Evolutionary conservation across 192 early-diverging fungal species (phyloP).

Genomic region (Coemansia javaensis): DNA sequence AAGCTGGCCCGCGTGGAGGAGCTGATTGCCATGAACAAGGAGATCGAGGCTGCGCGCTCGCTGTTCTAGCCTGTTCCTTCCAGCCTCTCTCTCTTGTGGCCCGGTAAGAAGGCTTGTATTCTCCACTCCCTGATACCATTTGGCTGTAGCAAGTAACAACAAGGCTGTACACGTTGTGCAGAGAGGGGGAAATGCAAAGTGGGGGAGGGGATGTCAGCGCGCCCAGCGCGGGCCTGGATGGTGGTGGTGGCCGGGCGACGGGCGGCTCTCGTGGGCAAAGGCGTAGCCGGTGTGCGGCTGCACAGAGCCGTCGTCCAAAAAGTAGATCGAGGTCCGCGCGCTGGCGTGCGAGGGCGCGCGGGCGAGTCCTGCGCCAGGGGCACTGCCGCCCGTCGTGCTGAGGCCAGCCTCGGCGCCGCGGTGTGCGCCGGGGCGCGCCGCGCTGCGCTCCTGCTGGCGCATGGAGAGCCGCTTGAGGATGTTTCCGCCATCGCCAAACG

Average conservation of each 20-base stretch:
- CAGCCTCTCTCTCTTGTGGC: too few species aligned
- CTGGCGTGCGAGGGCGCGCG: slow-evolving; percentile 11
- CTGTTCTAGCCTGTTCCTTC: slow-evolving; percentile 32
- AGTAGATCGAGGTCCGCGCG: slow-evolving; percentile 40
- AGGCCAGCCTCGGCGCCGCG: background rate
- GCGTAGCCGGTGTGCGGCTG: slow-evolving; percentile 45
- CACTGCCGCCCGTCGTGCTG: too few species aligned
- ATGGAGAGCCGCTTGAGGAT: slow-evolving; percentile 32
- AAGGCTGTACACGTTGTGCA: too few species aligned
- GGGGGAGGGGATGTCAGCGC: background rate
- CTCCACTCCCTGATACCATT: too few species aligned
- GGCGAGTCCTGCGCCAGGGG: background rate
- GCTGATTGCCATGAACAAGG: slow-evolving; percentile 48
- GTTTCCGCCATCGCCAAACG: background rate
- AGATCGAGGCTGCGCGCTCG: slow-evolving; percentile 34
- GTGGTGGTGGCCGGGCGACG: background rate
- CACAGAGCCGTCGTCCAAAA: slow-evolving; percentile 33
- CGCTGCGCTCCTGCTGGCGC: slow-evolving; percentile 14
- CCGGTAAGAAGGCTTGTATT: too few species aligned
- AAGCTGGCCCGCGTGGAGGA: slow-evolving; percentile 48
- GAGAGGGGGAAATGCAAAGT: background rate
- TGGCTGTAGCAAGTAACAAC: too few species aligned
- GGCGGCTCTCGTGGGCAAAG: slow-evolving; percentile 36
- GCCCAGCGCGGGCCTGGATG: too few species aligned
- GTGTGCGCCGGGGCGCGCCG: background rate